Base-by-base conservation (phyloP, 306 rosid species). In the Crotalaria pallida region DNA sequence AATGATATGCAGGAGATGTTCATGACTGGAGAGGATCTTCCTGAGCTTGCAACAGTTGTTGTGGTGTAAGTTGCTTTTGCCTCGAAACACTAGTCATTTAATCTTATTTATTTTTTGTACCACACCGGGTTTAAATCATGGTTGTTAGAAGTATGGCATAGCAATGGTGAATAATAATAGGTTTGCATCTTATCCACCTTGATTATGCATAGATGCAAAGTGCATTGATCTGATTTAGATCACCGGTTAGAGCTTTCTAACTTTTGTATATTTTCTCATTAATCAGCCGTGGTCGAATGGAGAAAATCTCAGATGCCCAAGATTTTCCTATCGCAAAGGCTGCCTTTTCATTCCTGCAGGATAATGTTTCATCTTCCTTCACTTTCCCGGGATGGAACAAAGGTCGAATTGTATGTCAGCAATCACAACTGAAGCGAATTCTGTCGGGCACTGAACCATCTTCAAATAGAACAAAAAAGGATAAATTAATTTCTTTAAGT, bases 371-470 rank as follows among this genome's bases (percentile, higher is more conserved):
- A 17, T 74, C 88, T 0, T 83, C 87, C 71, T 88, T 91, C 55
- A 64, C 69, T 40, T 94, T 87, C 80, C 87, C 97, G 3, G 66
- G 75, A 41, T 95, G 99, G 97, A 95, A 89, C 88, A 86, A 79
- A 41, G 96, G 99, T 62, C 90, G 99, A 76, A 82, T 95, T 73
- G 65, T 91, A 82, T 95, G 99, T 81, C 95, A 64, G 77, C 84
- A 82, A 57, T 71, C 91, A 73, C 96, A 89, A 80, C 91, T 95
- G 58, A 88, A 84, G 83, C 85, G 58, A 77, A 79, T 86, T 43
- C 85, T 95, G 45, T 51, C 86, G 0, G 79, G 86, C 81, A 66
- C 76, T 4, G 89, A 84, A 67, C 73, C 86, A 73, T 81, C 96
- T 40, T 77, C 88, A 13, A 83, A 81, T 44, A 81, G 40, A 29